Evolutionary conservation across 2,329 filamentous ascomycete species (phyloP), one percentile per base, ranked within the genome.

Genomic region (Blastomyces percursus): DNA sequence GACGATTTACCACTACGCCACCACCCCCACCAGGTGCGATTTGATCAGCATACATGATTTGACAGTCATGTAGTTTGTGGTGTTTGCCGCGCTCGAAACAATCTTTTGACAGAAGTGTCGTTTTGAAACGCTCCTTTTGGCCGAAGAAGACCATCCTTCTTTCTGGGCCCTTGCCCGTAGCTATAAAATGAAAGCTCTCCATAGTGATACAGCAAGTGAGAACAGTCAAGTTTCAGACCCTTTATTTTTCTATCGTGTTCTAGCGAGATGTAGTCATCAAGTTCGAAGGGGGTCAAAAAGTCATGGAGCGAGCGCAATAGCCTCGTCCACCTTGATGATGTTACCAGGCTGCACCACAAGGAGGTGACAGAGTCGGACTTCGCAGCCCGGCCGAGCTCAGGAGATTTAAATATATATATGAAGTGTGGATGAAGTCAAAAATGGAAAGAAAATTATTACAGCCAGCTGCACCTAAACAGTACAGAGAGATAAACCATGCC

Each of bases 401-500:
- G 27, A 30, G 27, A 30, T n/a, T n/a, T n/a, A n/a, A n/a, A n/a
- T n/a, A 57, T 57, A 24, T 42, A 24, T 58, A 30, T 32, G 27
- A 42, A 48, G 42, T 46, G 19, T 30, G 16, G 16, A n/a, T 4
- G 14, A 3, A 44, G 14, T 16, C 8, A 16, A 30, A 32, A 48
- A 59, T n/a, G 14, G 3, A 12, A n/a, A n/a, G 35, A 21, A 14
- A 59, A 21, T 48, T 46, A 58, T 44, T 48, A 35, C 42, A 59
- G 44, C 21, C 40, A 48, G 27, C 57, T 35, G 57, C 27, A 32
- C 24, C 35, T 35, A 58, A 42, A 44, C 24, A 24, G 38, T 16
- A 16, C 38, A 50, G 57, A 35, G 16, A 50, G 30, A 48, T 59
- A n/a, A 35, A 59, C 32, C 57, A 46, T 12, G 27, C 60, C 68